phyloP scores from a whole-genome alignment of 768 basidiomycete species.

The Holtermannia corniformis region DNA sequence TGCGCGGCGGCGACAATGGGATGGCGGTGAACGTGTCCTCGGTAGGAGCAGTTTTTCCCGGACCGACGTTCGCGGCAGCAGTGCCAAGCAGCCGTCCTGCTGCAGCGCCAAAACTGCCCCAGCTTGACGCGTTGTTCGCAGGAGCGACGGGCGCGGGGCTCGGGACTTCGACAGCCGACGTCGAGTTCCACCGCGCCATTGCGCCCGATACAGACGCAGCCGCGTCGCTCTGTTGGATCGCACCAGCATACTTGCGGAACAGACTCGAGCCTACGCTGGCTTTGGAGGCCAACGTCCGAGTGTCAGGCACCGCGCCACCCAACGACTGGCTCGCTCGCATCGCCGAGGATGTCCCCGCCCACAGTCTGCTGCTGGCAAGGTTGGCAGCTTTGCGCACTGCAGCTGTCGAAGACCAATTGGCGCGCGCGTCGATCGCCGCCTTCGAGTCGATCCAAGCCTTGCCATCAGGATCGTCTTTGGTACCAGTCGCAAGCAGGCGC shows the following conservation, averaged over 20 bases:
- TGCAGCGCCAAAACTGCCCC: not conserved
- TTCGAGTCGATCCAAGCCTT: not conserved
- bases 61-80: not conserved
- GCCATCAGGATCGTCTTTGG: constrained; percentile 12
- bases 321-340: no score
- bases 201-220: constrained; percentile 20
- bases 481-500: constrained; percentile 9
- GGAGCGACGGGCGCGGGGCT: not conserved
- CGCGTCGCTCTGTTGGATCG: constrained; percentile 22
- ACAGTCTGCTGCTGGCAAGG: not conserved
- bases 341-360: not conserved
- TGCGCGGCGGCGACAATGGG: not conserved
- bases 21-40: constrained; percentile 1
- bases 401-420: not conserved
- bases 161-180: not conserved
- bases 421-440: not conserved
- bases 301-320: no score
- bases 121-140: not conserved
- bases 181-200: constrained; percentile 12
- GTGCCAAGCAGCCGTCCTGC: not conserved
- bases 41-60: no score
- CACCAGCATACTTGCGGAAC: constrained; percentile 14
- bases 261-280: not conserved
- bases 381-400: no score
- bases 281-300: no score